phyloP scores from a whole-genome alignment of 2,329 filamentous ascomycete genomes.

The Rachicladosporium sp. region DNA sequence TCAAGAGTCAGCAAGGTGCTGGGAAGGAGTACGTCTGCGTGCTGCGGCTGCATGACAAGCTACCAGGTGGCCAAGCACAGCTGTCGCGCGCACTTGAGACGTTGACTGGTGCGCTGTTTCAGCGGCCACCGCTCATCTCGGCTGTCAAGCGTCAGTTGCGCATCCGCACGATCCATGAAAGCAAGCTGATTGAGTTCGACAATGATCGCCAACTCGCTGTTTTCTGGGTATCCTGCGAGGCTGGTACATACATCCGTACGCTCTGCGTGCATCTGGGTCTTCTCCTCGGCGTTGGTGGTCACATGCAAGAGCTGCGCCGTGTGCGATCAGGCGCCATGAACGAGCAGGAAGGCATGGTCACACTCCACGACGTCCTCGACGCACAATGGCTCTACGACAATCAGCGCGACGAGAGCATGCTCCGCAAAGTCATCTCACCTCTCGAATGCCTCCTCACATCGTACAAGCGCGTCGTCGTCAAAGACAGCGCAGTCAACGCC shows the following conservation, averaged over 20 bases:
- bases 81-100: slow-evolving; percentile 91
- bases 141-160: slow-evolving; percentile 97
- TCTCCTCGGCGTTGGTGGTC: slow-evolving; percentile 69
- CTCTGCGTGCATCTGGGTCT: slow-evolving; percentile 87
- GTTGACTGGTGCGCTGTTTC: slow-evolving; percentile 91
- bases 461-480: slow-evolving; percentile 96
- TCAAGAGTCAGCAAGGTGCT: slow-evolving; percentile 97
- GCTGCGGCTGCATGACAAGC: slow-evolving; percentile 86
- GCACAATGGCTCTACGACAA: slow-evolving; percentile 96
- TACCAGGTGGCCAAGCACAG: slow-evolving; percentile 84
- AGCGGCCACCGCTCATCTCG: slow-evolving; percentile 91
- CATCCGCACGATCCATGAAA: slow-evolving; percentile 96
- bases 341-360: slow-evolving; percentile 78
- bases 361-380: slow-evolving; percentile 87
- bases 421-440: slow-evolving; percentile 81
- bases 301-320: slow-evolving; percentile 96
- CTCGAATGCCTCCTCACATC: slow-evolving; percentile 82
- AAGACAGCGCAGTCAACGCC: slow-evolving; percentile 91
- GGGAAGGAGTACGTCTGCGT: slow-evolving; percentile 99
- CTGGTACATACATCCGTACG: slow-evolving; percentile 96
- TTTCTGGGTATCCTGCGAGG: slow-evolving; percentile 99
- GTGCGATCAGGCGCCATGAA: slow-evolving; percentile 92
- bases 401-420: slow-evolving; percentile 83
- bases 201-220: slow-evolving; percentile 95
- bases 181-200: slow-evolving; percentile 90